Base-by-base conservation (phyloP, 495 filamentous ascomycete genomes). In the Xylaria bambusicola region DNA sequence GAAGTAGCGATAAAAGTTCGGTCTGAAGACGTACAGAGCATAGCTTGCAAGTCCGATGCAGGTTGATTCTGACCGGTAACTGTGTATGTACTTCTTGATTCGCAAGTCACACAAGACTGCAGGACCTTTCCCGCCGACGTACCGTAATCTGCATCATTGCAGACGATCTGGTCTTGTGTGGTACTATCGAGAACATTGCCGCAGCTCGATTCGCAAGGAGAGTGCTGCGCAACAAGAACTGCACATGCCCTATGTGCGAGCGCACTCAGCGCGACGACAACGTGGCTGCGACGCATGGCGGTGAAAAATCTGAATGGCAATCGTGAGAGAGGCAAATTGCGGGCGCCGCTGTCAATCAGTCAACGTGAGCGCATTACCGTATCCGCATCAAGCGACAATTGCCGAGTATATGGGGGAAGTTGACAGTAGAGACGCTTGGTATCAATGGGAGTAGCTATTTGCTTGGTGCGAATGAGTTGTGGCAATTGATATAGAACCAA, bases 181-280 rank as follows among this genome's bases (percentile, higher is more conserved):
- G 76, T 79, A 3, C 65, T 61, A 18, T 51, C 41, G 24, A 72
- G 72, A 18, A 71, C 65, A 53, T 79, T 81, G 63, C 77, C 77
- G 65, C 78, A 81, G n/a, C 67, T 63, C 17, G 60, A 60, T 24
- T 62, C 56, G 59, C 78, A 81, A 35, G 75, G 75, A 31, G 78
- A 17, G 38, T 56, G 17, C 36, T 6, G 29, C 12, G 53, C 42
- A 17, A 56, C 41, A 6, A 47, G 36, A 23, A 56, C 18, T 17
- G 41, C 53, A 17, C 24, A 42, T 17, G 29, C 15, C 6, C 41
- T 36, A 26, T 23, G 31, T 27, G 42, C 53, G n/a, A 56, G 53
- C 41, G 53, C 53, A 38, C 41, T 27, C 15, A 56, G 29, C 44
- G 42, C 42, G 13, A 46, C 20, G 27, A 47, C 24, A 42, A 18